A percentile compares a stretch with the other conserved stretches of the same genome.
phyloP scores from a whole-genome alignment of 805 yeast species.

The Teunomyces cretensis region DNA sequence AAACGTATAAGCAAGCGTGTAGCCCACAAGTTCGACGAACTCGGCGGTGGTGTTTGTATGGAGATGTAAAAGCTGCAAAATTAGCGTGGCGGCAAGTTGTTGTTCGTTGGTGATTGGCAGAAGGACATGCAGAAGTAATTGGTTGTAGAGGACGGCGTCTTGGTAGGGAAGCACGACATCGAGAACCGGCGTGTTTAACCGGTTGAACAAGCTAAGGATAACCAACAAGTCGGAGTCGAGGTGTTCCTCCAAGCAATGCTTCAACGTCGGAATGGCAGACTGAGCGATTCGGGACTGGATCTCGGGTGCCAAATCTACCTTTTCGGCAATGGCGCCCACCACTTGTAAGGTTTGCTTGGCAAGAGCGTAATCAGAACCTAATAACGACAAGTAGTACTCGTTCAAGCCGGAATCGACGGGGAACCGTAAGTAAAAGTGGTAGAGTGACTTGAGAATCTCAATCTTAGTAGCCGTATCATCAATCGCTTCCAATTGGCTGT shows the following conservation, averaged over 20 bases:
- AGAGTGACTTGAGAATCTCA: background rate
- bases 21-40: constrained; percentile 25
- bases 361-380: background rate
- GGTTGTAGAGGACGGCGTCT: background rate
- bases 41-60: background rate
- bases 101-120: background rate
- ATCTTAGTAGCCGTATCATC: background rate
- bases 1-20: constrained; percentile 13
- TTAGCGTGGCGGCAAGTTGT: background rate
- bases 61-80: background rate
- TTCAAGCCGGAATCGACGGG: background rate
- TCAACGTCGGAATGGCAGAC: background rate
- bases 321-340: background rate
- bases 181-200: background rate
- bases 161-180: background rate
- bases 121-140: background rate
- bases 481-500: background rate
- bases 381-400: background rate
- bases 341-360: background rate
- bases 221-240: background rate
- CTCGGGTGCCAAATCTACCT: background rate
- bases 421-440: background rate
- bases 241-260: background rate
- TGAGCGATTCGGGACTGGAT: background rate
- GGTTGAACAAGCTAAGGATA: background rate